Evolutionary conservation across 2,329 filamentous ascomycete species (phyloP), one percentile per base, ranked within the genome.

Genomic region (Corynespora cassiicola): DNA sequence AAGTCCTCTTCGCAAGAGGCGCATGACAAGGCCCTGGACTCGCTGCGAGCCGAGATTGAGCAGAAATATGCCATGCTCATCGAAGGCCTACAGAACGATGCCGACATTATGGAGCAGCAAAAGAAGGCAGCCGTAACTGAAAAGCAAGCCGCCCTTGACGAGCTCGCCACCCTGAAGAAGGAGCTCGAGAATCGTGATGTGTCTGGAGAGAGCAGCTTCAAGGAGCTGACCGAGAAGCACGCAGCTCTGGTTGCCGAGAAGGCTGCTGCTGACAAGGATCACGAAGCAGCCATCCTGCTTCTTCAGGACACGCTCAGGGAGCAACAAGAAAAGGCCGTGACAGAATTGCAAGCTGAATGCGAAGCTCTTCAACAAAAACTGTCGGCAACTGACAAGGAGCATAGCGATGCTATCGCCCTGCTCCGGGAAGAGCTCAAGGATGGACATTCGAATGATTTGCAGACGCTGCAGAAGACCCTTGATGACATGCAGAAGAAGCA

Each of bases 351-450:
- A 19, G 42, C 52, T 2, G 51, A 65, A 26, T 55, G 56, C 25
- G 45, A 59, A 14, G 22, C 18, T 2, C 35, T 64, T 8, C 52
- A 62, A 17, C 36, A 56, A 11, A 51, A 52, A 26, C 40, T 64
- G 17, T 21, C 54, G 1, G 45, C 48, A 16, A 39, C 50, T 6
- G 61, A 68, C 24, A 46, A 61, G 39, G 59, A 64, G 31, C 61
- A 66, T 29, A 45, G 48, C 22, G 58, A 64, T 34, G 56, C 63
- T 7, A 60, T 68, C 21, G 55, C 54, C 14, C 39, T 63, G 12
- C 34, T 66, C 8, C 50, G 56, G 31, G 52, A 58, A 31, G 55
- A 66, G 24, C 52, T 66, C 22, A 51, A 54, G 21, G 50, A 58
- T 6, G 55, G 58, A 1, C 56, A 65, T 17, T 64, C 61, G 4